phyloP scores from a whole-genome alignment of 2,329 filamentous ascomycete genomes.

The Clarireedia monteithiana region DNA sequence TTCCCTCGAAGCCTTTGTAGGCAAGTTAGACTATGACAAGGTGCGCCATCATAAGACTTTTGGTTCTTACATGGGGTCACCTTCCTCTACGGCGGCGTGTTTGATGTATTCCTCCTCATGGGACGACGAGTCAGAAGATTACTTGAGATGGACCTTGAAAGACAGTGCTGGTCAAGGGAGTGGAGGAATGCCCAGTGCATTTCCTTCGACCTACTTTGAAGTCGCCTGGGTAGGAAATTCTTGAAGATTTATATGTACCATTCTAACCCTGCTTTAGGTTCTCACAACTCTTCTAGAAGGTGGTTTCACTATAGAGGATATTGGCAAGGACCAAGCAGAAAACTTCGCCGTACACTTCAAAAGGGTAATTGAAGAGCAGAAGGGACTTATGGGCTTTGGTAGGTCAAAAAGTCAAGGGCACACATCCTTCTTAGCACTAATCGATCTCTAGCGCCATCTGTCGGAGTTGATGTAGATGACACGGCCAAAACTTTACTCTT shows the following conservation, averaged over 20 bases:
- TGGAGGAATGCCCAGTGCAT: neutral
- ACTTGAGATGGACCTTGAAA: neutral
- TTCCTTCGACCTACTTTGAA: neutral
- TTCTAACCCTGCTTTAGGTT: too few relatives aligned
- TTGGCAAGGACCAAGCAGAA: neutral
- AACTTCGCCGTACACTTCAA: too few relatives aligned
- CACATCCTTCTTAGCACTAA: neutral
- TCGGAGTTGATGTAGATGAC: neutral
- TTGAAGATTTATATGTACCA: too few relatives aligned
- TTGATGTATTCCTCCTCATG: neutral
- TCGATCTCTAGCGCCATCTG: neutral
- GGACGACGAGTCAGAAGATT: neutral
- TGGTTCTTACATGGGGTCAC: neutral
- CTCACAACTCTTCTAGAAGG: too few relatives aligned
- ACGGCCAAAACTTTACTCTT: neutral
- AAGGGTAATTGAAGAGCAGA: neutral
- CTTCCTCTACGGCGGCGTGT: neutral
- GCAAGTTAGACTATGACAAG: slow-evolving; percentile 31
- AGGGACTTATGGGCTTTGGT: neutral
- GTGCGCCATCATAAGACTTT: neutral
- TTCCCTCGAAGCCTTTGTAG: slow-evolving; percentile 34
- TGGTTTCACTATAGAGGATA: neutral
- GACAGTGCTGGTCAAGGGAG: neutral
- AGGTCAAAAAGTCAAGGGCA: neutral
- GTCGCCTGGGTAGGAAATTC: neutral